Conservation (phyloP, 2,329 filamentous ascomycete genomes). For the Hansfordia pulvinata region DNA sequence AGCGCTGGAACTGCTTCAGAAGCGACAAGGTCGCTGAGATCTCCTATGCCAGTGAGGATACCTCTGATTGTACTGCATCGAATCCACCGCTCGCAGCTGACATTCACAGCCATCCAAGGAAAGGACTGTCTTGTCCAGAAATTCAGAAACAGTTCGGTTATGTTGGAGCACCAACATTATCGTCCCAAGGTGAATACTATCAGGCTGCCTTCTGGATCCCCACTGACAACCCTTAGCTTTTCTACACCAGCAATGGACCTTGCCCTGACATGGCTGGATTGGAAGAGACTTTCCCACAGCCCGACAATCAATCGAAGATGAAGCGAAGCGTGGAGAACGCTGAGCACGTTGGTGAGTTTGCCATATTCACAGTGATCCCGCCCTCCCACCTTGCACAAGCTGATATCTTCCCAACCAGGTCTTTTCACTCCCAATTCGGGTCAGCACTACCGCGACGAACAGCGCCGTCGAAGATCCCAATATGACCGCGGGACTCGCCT, state of each 20-base stretch:
- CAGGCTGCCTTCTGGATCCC: background rate
- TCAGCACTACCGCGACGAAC: conserved; percentile 60
- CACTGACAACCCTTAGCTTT: conserved; percentile 28
- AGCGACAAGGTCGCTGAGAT: conserved; percentile 79
- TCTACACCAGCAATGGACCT: conserved; percentile 34
- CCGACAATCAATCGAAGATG: conserved; percentile 80
- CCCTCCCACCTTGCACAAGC: too few relatives aligned
- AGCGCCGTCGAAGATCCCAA: conserved; percentile 62
- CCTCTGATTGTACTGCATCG: background rate
- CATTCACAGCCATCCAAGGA: conserved; percentile 67
- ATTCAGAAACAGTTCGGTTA: conserved; percentile 92
- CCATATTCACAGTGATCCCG: too few relatives aligned
- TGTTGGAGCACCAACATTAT: conserved; percentile 72
- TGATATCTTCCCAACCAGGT: conserved; percentile 27
- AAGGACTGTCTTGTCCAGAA: conserved; percentile 85
- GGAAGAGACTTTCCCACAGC: conserved; percentile 62
- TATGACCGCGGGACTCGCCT: conserved; percentile 71
- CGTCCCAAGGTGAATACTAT: conserved; percentile 57
- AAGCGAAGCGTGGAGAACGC: conserved; percentile 80
- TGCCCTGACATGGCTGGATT: conserved; percentile 44
- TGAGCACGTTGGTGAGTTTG: conserved; percentile 58
- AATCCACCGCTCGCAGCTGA: conserved; percentile 12
- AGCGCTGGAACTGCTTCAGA: conserved; percentile 69
- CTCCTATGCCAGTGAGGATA: conserved; percentile 76
- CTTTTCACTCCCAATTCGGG: conserved; percentile 71